Evolutionary conservation across 2,329 filamentous ascomycete species (phyloP), one percentile per base, ranked within the genome.

Genomic region (Grosmannia clavigera): DNA sequence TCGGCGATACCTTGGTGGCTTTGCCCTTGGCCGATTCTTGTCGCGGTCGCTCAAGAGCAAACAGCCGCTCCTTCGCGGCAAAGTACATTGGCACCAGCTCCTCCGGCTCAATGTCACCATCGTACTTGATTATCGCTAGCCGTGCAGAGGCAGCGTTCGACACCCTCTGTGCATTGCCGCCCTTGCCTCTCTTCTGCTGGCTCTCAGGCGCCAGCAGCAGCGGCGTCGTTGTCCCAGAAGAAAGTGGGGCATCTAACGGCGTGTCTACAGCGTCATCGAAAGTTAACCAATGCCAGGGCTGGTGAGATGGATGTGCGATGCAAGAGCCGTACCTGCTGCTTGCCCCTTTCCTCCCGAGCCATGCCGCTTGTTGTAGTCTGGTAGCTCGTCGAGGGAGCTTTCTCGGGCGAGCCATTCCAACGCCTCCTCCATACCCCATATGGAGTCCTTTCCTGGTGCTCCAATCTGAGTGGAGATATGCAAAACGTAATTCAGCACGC

Each of bases 351-450:
- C 16, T n/a, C 43, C 43, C 43, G 16, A 46, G 38, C 72, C 77
- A 16, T 67, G 66, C 58, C 70, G 74, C 60, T 76, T 78, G 25
- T 87, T 84, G 70, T 94, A 95, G 55, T 83, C 79, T 6, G 87
- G 87, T 43, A 92, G 77, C 66, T 92, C 86, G 1, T 84, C 81
- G 63, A 78, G 74, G 16, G 79, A 74, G 66, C 86, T 89, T 69
- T 94, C 83, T 64, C 89, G 77, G n/a, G 90, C 89, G 59, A 97
- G 79, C 90, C 91, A 96, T 66, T 96, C 90, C 25, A 99, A 71
- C 31, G 88, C 85, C 72, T 96, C 92, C 63, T 95, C 87, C 43
- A 97, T 75, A 11, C 92, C 91, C 88, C 90, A 95, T 16, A 91
- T 81, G 52, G 79, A 79, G 64, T 90, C 87, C 65, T 83, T 86